phyloP scores from a whole-genome alignment of 2,329 filamentous ascomycete genomes.

The Calonectria montana region DNA sequence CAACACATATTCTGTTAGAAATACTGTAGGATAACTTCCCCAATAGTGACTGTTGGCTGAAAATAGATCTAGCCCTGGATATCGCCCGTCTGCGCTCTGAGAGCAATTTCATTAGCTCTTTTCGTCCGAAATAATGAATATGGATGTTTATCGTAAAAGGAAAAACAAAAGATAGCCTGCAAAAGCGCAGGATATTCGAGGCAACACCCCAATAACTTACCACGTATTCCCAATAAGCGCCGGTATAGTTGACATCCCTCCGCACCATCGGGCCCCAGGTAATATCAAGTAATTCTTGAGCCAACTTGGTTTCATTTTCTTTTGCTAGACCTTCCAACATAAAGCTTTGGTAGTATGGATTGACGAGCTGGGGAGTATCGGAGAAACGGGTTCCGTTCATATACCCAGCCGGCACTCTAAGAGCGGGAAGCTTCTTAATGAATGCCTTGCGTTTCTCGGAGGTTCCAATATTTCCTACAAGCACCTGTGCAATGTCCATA shows the following conservation, averaged over 20 bases:
- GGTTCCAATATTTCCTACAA: background rate
- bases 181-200: too few relatives aligned
- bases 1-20: background rate
- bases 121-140: background rate
- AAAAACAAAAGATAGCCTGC: too few relatives aligned
- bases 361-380: background rate
- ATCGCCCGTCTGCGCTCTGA: background rate
- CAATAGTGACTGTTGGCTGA: background rate
- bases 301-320: background rate
- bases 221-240: background rate
- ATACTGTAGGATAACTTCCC: background rate
- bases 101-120: background rate
- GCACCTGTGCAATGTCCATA: background rate
- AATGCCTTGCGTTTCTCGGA: background rate
- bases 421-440: background rate
- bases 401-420: background rate
- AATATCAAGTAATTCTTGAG: background rate
- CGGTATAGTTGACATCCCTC: background rate
- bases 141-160: background rate
- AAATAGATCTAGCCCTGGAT: background rate
- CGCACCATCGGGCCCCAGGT: background rate
- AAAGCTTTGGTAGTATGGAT: background rate
- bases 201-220: background rate
- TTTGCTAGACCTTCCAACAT: background rate
- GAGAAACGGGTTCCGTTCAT: background rate